These are phyloP conservation scores for Penicillium sclerotigenum DNA, from an alignment of 2,329 filamentous ascomycete genomes.

Conservation along the genomic window DNA sequence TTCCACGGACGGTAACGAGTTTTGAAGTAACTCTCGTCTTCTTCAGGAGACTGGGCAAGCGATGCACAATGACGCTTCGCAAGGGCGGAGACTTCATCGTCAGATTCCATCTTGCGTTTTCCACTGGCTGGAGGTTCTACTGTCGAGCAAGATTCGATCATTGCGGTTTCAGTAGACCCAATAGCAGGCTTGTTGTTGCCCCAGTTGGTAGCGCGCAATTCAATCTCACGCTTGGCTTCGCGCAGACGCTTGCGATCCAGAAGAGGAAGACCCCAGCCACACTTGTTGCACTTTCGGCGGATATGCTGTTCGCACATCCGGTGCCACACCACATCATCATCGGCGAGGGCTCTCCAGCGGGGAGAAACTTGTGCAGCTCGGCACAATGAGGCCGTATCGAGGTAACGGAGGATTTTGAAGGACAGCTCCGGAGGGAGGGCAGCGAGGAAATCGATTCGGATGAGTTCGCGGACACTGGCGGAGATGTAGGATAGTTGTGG, in stretches of 20 bases:
- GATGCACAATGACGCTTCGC: constrained; percentile 35
- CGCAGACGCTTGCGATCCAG: constrained; percentile 83
- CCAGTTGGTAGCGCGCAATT: constrained; percentile 62
- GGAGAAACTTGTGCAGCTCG: constrained; percentile 93
- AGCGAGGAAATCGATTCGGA: constrained; percentile 94
- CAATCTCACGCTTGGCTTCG: constrained; percentile 81
- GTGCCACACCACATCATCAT: constrained; percentile 97
- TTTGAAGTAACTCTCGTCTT: constrained; percentile 50
- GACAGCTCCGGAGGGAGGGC: constrained; percentile 86
- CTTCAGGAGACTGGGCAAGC: constrained; percentile 27
- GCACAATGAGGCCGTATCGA: constrained; percentile 91
- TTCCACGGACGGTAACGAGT: constrained; percentile 74
- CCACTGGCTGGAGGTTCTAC: constrained; percentile 9
- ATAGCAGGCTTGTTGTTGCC: constrained; percentile 55
- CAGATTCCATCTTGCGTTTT: constrained; percentile 31
- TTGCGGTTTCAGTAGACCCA: constrained; percentile 13
- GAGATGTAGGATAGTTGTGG: constrained; percentile 93
- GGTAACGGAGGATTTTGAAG: constrained; percentile 86
- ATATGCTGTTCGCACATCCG: constrained; percentile 98
- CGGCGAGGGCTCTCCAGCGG: constrained; percentile 83
- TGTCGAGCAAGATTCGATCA: constrained; percentile 18
- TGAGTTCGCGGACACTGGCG: constrained; percentile 83
- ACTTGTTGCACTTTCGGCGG: constrained; percentile 88
- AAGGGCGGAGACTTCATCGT: constrained; percentile 28
- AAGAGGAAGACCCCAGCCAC: constrained; percentile 88